Evolutionary conservation across 2,329 filamentous ascomycete species (phyloP).

Genomic region (Aspergillus japonicus): DNA sequence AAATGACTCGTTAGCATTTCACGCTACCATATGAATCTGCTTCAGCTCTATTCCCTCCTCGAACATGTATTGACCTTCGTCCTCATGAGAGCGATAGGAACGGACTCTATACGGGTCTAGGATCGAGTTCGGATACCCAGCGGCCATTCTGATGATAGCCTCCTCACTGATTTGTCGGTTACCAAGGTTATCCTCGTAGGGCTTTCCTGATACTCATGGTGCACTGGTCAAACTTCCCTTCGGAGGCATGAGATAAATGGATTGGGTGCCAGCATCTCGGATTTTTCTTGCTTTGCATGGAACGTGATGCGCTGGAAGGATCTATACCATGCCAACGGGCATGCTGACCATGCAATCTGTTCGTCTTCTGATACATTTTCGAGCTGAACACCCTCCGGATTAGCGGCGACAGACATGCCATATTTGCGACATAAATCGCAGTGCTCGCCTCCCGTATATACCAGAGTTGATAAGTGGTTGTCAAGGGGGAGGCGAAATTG

Average conservation of each 20-base stretch:
- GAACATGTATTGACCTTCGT: background rate
- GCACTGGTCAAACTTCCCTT: background rate
- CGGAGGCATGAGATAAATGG: background rate
- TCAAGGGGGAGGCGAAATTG: slow-evolving; percentile 39
- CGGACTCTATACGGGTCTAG: background rate
- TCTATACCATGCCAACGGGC: slow-evolving; percentile 18
- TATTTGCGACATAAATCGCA: slow-evolving; percentile 48
- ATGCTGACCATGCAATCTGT: slow-evolving; percentile 22
- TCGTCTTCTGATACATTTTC: slow-evolving; percentile 29
- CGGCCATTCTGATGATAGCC: background rate
- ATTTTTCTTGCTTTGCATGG: background rate
- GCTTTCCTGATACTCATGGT: background rate
- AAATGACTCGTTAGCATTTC: background rate
- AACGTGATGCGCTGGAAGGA: slow-evolving; percentile 15
- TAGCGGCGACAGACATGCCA: slow-evolving; percentile 36
- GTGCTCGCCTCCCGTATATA: slow-evolving; percentile 44
- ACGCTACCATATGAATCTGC: background rate
- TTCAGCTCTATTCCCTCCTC: background rate
- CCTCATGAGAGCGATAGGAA: background rate
- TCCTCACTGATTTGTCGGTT: background rate
- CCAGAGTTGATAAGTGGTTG: slow-evolving; percentile 43
- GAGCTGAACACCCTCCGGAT: slow-evolving; percentile 31
- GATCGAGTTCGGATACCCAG: background rate
- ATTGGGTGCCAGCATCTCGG: background rate
- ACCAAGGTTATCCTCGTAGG: background rate